Base-by-base conservation (phyloP, 2,329 filamentous ascomycete species). In the Alternaria alternata region DNA sequence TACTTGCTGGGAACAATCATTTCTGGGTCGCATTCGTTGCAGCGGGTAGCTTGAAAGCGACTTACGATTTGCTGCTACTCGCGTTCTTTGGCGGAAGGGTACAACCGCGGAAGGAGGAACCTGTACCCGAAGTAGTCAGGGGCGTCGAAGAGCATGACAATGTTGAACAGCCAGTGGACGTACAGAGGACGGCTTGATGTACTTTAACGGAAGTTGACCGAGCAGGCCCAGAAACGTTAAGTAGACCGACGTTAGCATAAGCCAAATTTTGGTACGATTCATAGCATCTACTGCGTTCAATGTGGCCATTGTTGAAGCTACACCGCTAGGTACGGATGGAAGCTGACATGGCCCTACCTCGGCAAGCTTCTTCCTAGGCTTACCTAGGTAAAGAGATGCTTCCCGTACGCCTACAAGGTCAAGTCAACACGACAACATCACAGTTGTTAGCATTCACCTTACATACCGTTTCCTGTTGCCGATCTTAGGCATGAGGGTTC, bases 11-110 rank as follows among this genome's bases (percentile, higher is more conserved):
- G 1, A 61, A 61, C 3, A 64, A 64, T 7, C 55, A 65, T 20
- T 80, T 80, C 42, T 79, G 78, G 78, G 70, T 80, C 5, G 77
- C 78, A 3, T 80, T 80, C 59, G 70, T 79, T 22, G 69, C 72
- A 2, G 78, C 78, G 1, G 78, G 78, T 0, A 71, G 68, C 3
- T 47, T 79, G 61, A 79, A 79, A 54, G 72, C 67, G 7, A 52
- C 60, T 0, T 80, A 80, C 44, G 78, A 80, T 66, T 16, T 78
- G 5, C 61, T 75, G 22, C 60, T 80, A 11, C 63, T 78, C n/a
- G 67, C 60, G 0, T 69, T 78, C 42, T 79, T 79, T 64, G 73
- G 75, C 16, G 74, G 73, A 5, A 61, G 58, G 26, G 69, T 71
- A 30, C 61, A 67, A 22, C 51, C 61, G 56, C 51, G 54, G 12